phyloP scores from a whole-genome alignment of 768 basidiomycete genomes.

The Kwoniella newhampshirensis region DNA sequence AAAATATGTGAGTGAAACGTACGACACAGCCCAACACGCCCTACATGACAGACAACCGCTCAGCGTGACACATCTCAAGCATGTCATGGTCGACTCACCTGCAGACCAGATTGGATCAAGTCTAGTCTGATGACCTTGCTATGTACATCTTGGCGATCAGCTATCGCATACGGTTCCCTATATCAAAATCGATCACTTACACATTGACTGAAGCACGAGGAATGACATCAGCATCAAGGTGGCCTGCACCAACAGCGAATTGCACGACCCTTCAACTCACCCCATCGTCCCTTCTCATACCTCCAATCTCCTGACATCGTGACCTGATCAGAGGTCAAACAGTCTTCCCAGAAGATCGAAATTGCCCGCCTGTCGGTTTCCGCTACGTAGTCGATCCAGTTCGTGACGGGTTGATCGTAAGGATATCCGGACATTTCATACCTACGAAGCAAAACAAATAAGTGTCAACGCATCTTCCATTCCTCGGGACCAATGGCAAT shows the following conservation, averaged over 20 bases:
- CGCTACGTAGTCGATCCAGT: conserved; percentile 26
- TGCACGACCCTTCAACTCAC: conserved; percentile 26
- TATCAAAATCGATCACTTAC: neutral
- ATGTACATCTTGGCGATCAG: neutral
- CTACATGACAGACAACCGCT: neutral
- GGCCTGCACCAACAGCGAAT: neutral
- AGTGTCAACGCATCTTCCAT: too few relatives aligned
- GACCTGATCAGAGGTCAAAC: conserved; percentile 13
- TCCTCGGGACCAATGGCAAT: conserved; percentile 1
- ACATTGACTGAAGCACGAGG: conserved; percentile 6
- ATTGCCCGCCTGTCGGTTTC: conserved; percentile 10
- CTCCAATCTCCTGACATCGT: conserved; percentile 25
- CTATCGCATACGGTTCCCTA: neutral
- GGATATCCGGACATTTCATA: conserved; percentile 32
- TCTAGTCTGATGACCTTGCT: conserved; percentile 32
- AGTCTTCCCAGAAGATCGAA: conserved; percentile 18
- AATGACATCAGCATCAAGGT: neutral
- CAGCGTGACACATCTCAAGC: conserved; percentile 7
- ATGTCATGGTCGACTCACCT: conserved; percentile 1
- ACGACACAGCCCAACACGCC: conserved; percentile 35
- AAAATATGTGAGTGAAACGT: neutral
- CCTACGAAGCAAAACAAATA: too few relatives aligned
- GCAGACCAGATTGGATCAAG: conserved; percentile 22
- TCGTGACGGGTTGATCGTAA: conserved; percentile 14
- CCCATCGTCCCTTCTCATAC: conserved; percentile 39